Evolutionary conservation across 345 rosid genomes (phyloP).

Genomic region (Moricandia moricandioides): DNA sequence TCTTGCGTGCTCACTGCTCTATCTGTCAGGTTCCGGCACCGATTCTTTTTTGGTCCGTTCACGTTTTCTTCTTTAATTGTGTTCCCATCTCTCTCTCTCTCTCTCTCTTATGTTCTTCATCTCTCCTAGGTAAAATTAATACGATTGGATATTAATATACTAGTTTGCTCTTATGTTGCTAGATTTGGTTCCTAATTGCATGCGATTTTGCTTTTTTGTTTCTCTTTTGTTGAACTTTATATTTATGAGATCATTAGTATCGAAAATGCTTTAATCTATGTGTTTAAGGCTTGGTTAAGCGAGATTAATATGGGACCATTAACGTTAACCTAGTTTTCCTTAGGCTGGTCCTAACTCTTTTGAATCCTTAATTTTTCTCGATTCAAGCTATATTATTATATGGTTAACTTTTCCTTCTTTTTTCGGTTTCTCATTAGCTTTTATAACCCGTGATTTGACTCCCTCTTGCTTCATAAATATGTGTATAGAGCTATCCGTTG

Average conservation of each 20-base stretch:
- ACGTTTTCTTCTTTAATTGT: slow-evolving; percentile 28
- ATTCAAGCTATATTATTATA: slow-evolving; percentile 14
- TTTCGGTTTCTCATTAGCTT: background rate
- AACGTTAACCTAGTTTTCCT: slow-evolving; percentile 37
- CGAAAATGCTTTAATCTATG: slow-evolving; percentile 35
- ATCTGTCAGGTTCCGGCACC: slow-evolving; percentile 81
- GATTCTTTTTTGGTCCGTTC: slow-evolving; percentile 35
- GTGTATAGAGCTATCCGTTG: background rate
- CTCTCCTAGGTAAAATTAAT: slow-evolving; percentile 2
- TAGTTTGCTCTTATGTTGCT: background rate
- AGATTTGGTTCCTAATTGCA: slow-evolving; percentile 21
- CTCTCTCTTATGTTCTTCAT: slow-evolving; percentile 1
- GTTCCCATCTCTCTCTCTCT: background rate
- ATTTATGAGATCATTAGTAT: slow-evolving; percentile 35
- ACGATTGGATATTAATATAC: background rate
- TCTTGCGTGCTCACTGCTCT: slow-evolving; percentile 97
- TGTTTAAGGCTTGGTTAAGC: slow-evolving; percentile 48
- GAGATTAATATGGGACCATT: slow-evolving; percentile 54
- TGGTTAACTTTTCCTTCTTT: background rate
- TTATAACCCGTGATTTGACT: background rate
- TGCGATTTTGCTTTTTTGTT: slow-evolving; percentile 7
- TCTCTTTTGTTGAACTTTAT: slow-evolving; percentile 24
- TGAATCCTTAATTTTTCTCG: slow-evolving; percentile 22
- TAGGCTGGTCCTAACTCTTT: slow-evolving; percentile 52
- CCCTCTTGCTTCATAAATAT: background rate